phyloP scores from a whole-genome alignment of 257 asterid genomes.

The Solanum ossicruentum region DNA sequence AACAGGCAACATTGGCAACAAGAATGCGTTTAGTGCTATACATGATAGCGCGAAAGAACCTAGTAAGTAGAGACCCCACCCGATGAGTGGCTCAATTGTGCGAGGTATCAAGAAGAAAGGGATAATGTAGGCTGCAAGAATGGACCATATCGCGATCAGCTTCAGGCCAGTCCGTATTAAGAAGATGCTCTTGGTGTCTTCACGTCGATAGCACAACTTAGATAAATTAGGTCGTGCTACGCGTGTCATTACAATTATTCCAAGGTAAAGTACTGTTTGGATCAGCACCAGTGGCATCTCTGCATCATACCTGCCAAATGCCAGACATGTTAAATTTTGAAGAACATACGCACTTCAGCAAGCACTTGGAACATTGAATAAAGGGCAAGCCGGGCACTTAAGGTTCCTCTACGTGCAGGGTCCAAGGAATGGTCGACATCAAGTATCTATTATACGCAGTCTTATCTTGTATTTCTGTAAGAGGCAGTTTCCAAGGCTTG shows the following conservation, averaged over 20 bases:
- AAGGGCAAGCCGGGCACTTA: too few species aligned
- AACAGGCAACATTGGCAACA: slow-evolving; percentile 59
- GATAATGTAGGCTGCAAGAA: slow-evolving; percentile 51
- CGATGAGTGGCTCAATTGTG: slow-evolving; percentile 70
- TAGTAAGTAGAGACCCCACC: slow-evolving; percentile 70
- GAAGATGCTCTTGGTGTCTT: slow-evolving; percentile 36
- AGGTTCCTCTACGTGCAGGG: too few species aligned
- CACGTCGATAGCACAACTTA: slow-evolving; percentile 59
- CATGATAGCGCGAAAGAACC: slow-evolving; percentile 53
- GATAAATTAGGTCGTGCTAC: slow-evolving; percentile 73
- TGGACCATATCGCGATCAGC: slow-evolving; percentile 53
- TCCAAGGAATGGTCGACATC: too few species aligned
- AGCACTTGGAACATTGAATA: neutral
- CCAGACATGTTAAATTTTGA: neutral
- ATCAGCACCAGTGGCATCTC: slow-evolving; percentile 56
- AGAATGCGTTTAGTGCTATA: slow-evolving; percentile 45
- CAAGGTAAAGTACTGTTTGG: slow-evolving; percentile 47
- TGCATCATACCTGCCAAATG: slow-evolving; percentile 38
- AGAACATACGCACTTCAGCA: neutral
- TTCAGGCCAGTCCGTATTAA: slow-evolving; percentile 51
- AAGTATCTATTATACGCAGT: too few species aligned
- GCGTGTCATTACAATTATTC: slow-evolving; percentile 49
- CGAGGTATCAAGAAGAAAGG: slow-evolving; percentile 70
- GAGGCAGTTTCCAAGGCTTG: too few species aligned
- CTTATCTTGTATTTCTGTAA: too few species aligned